Conservation (phyloP, 2,329 filamentous ascomycete genomes). For the Fonsecaea monophora region DNA sequence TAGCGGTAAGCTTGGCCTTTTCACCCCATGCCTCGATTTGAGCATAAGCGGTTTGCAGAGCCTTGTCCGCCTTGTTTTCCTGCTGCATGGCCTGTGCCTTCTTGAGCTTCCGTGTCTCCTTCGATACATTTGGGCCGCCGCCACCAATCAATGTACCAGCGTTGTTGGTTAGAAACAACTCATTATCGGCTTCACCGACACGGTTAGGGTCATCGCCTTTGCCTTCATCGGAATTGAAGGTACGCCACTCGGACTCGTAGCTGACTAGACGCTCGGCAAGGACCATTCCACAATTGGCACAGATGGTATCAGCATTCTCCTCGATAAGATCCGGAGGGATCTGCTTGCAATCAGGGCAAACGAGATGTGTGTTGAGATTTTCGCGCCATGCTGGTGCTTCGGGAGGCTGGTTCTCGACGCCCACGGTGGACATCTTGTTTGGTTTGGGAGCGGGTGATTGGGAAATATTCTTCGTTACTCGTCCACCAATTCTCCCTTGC, state of each 20-base stretch:
- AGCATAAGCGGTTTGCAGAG: conserved; percentile 80
- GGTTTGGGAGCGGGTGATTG: conserved; percentile 37
- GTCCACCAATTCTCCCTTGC: conserved; percentile 39
- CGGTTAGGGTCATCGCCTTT: conserved; percentile 90
- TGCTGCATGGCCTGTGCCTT: conserved; percentile 83
- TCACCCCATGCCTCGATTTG: conserved; percentile 90
- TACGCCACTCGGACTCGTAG: conserved; percentile 96
- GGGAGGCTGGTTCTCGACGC: conserved; percentile 50
- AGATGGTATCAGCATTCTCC: conserved; percentile 92
- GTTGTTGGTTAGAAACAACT: conserved; percentile 76
- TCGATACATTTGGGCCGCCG: conserved; percentile 70
- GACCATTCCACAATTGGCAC: conserved; percentile 87
- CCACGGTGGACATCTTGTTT: conserved; percentile 50
- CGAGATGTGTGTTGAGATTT: conserved; percentile 83
- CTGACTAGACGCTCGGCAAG: conserved; percentile 91
- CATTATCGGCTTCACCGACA: conserved; percentile 93
- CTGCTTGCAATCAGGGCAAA: conserved; percentile 91
- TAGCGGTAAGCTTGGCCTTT: conserved; percentile 77
- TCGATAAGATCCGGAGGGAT: conserved; percentile 90
- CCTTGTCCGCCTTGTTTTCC: conserved; percentile 82
- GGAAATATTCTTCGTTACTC: conserved; percentile 31
- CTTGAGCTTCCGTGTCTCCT: conserved; percentile 68
- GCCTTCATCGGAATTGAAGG: conserved; percentile 97
- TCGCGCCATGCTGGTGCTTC: conserved; percentile 67
- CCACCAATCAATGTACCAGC: conserved; percentile 50